Evolutionary conservation across 1,139 yeast genomes (phyloP).

Genomic region (Yamadazyma triangularis): DNA sequence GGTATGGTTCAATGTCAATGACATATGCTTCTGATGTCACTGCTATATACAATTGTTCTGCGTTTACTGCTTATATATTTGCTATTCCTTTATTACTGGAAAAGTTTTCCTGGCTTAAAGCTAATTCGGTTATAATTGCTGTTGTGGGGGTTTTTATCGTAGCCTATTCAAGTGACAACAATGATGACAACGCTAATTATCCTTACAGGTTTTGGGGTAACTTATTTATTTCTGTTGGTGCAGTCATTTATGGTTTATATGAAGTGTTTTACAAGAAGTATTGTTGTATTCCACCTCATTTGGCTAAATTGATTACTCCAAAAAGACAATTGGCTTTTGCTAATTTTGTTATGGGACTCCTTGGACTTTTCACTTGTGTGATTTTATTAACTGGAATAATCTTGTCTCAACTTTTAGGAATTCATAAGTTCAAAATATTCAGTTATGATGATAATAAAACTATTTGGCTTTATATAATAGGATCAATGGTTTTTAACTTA

Average conservation of each 20-base stretch:
- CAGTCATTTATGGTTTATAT: constrained; percentile 76
- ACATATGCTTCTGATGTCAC: constrained; percentile 86
- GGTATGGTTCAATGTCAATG: constrained; percentile 81
- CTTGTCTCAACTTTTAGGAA: constrained; percentile 47
- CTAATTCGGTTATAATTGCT: constrained; percentile 67
- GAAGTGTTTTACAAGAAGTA: constrained; percentile 78
- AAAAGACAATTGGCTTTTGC: constrained; percentile 46
- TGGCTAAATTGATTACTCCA: constrained; percentile 40
- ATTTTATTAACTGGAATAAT: constrained; percentile 50
- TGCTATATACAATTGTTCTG: constrained; percentile 86
- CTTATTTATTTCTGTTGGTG: constrained; percentile 69
- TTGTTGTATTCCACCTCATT: constrained; percentile 67
- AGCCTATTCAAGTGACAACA: constrained; percentile 59
- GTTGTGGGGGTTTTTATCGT: constrained; percentile 73
- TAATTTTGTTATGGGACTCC: constrained; percentile 43
- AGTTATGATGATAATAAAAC: constrained; percentile 29
- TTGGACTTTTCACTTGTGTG: constrained; percentile 57
- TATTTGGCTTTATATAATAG: constrained; percentile 42
- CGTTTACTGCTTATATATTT: constrained; percentile 82
- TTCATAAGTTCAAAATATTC: constrained; percentile 59
- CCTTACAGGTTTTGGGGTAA: constrained; percentile 72
- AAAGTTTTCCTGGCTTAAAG: constrained; percentile 59
- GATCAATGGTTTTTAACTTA: constrained; percentile 59
- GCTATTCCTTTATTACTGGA: constrained; percentile 74
- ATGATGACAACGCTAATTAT: constrained; percentile 26